Conservation (phyloP, 441 rosid genomes). For the Erodium moschatum region DNA sequence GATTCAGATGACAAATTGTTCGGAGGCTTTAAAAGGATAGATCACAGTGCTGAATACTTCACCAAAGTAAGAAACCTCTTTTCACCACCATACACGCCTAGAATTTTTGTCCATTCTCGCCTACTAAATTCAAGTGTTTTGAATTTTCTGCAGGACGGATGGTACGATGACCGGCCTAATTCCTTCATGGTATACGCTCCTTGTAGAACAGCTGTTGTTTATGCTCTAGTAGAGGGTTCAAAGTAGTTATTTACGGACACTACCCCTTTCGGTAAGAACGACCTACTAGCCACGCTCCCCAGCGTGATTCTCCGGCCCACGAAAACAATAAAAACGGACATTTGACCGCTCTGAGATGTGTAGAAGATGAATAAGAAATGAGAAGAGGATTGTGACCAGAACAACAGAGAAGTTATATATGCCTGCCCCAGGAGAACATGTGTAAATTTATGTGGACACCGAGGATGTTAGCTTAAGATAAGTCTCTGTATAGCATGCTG, state of each 20-base stretch:
- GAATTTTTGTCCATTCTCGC: background rate
- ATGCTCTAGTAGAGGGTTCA: constrained; percentile 44
- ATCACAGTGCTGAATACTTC: constrained; percentile 60
- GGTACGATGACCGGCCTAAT: constrained; percentile 59
- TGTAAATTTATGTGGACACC: background rate
- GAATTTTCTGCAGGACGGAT: constrained; percentile 52
- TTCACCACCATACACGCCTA: background rate
- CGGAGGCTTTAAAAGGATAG: constrained; percentile 67
- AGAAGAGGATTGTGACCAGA: background rate
- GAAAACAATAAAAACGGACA: background rate
- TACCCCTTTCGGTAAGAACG: background rate
- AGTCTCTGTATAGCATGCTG: background rate
- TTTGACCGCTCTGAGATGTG: background rate
- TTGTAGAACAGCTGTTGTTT: constrained; percentile 78
- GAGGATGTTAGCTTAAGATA: background rate
- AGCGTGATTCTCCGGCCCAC: background rate
- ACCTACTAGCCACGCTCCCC: background rate
- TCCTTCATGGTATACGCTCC: constrained; percentile 82
- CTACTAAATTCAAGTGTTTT: background rate
- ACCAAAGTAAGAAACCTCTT: constrained; percentile 44
- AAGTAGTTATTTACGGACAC: background rate
- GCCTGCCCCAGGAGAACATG: background rate
- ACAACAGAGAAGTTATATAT: background rate
- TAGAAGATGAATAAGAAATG: background rate
- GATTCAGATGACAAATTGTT: constrained; percentile 70